Percentiles rank a stretch among this genome's conserved stretches.
Conservation (phyloP, 2,329 filamentous ascomycete genomes). For the Exophiala xenobiotica region DNA sequence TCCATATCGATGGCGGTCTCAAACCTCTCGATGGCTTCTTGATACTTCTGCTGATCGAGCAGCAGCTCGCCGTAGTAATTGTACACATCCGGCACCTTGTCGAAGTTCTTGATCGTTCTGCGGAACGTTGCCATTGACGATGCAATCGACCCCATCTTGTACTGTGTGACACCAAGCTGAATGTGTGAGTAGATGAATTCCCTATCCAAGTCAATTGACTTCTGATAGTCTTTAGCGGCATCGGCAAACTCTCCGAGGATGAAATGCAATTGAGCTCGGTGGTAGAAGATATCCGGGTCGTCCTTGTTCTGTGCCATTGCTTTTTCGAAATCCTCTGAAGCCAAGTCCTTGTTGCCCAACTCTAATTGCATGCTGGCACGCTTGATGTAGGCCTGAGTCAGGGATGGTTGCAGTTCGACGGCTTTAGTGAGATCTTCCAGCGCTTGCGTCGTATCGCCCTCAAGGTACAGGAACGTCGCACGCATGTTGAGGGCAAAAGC, state of each 20-base stretch:
- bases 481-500: slow-evolving; percentile 94
- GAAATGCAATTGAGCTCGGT: slow-evolving; percentile 96
- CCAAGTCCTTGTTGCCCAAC: slow-evolving; percentile 81
- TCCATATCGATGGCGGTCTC: slow-evolving; percentile 99
- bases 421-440: slow-evolving; percentile 86
- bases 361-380: slow-evolving; percentile 97
- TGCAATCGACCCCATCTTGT: slow-evolving; percentile 98
- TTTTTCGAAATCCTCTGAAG: slow-evolving; percentile 81
- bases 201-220: slow-evolving; percentile 93
- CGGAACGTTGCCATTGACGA: slow-evolving; percentile 99
- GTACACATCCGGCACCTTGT: slow-evolving; percentile 94
- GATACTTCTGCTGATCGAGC: slow-evolving; percentile 92
- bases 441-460: slow-evolving; percentile 81
- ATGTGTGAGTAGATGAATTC: slow-evolving; percentile 99
- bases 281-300: slow-evolving; percentile 98
- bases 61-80: slow-evolving; percentile 99
- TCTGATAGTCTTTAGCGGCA: slow-evolving; percentile 97
- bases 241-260: slow-evolving; percentile 92
- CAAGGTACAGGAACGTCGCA: slow-evolving; percentile 90
- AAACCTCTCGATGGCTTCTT: slow-evolving; percentile 96
- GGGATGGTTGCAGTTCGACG: slow-evolving; percentile 78
- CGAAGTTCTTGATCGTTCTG: slow-evolving; percentile 96
- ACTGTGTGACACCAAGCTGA: slow-evolving; percentile 97
- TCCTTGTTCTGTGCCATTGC: slow-evolving; percentile 80
- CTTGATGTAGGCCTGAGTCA: slow-evolving; percentile 98